Percentiles rank a stretch among this genome's conserved stretches.
Conservation (phyloP, 2,329 filamentous ascomycete genomes). For the Talaromyces sp. region DNA sequence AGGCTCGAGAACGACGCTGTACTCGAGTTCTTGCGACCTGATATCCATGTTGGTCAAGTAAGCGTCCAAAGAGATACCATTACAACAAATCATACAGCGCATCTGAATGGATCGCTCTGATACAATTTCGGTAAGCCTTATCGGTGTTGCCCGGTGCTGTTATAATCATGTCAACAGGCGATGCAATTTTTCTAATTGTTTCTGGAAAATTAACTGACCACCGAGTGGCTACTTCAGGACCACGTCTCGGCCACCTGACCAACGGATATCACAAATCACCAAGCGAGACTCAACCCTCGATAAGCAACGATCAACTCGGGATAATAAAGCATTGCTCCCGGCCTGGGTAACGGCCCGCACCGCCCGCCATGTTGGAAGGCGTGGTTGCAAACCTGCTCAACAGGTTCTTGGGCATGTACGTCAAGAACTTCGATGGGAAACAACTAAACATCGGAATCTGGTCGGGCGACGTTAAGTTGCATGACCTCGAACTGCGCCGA, state of each 20-base stretch:
- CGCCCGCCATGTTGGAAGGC: slow-evolving; percentile 84
- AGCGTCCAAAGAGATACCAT: not conserved
- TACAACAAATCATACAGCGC: not conserved
- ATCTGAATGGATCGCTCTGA: slow-evolving; percentile 1
- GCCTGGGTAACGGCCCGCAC: slow-evolving; percentile 69
- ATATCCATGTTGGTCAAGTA: not conserved
- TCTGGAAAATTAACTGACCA: not conserved
- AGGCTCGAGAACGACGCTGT: not conserved
- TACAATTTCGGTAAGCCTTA: not conserved
- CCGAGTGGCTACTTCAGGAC: not conserved
- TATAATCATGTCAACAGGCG: not conserved
- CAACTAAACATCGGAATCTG: slow-evolving; percentile 99
- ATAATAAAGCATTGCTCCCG: slow-evolving; percentile 39
- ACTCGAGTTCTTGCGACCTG: not conserved
- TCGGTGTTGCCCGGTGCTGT: not conserved
- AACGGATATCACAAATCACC: not conserved
- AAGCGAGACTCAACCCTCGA: not conserved
- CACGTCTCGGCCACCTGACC: not conserved
- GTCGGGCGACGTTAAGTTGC: slow-evolving; percentile 95
- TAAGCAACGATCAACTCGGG: not conserved
- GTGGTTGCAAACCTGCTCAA: slow-evolving; percentile 96
- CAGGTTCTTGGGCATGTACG: slow-evolving; percentile 99
- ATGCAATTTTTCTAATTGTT: not conserved
- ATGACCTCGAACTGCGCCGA: slow-evolving; percentile 83
- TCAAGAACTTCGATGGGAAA: slow-evolving; percentile 97